Evolutionary conservation across 257 asterid genomes (phyloP), one percentile per base, ranked within the genome.

Genomic region (Rehmannia glutinosa): DNA sequence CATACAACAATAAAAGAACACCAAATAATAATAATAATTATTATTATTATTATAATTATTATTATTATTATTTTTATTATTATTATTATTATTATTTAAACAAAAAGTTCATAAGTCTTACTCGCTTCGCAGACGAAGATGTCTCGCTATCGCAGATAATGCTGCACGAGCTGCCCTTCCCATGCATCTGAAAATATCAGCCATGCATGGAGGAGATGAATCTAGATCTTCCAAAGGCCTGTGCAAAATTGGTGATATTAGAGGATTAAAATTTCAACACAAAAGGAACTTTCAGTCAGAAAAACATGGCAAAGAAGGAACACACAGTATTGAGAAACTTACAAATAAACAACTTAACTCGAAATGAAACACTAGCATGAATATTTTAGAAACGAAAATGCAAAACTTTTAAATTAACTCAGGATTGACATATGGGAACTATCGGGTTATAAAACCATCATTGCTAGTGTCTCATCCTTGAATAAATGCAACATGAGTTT

Each of bases 81-180:
- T n/a, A n/a, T n/a, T n/a, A n/a, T n/a, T n/a, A n/a, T n/a, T n/a
- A n/a, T n/a, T n/a, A n/a, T n/a, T n/a, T n/a, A n/a, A n/a, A n/a
- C n/a, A 8, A 20, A 61, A 53, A 6, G 27, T 42, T 25, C 49
- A 50, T 50, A 36, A 21, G 66, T 73, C 88, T 74, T 85, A 90
- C 97, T 93, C 97, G 89, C 91, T 90, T 62, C 97, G 81, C 74
- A 93, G 71, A 28, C 97, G 99, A 72, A 93, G 96, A 78, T 90
- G 89, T 80, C 92, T 86, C 55, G 99, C 95, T 66, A 87, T 88
- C 62, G 96, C 91, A 74, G 87, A 76, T 73, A 93, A 77, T 74
- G 87, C 86, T 68, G 88, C 92, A 66, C 96, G 95, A 77, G 97
- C 96, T 39, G 87, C 96, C 75, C 62, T 90, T 71, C 96, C 99